A percentile compares a stretch with the other conserved stretches of the same genome.
phyloP scores from a whole-genome alignment of 768 basidiomycete genomes.

The Sporobolomyces pararoseus region DNA sequence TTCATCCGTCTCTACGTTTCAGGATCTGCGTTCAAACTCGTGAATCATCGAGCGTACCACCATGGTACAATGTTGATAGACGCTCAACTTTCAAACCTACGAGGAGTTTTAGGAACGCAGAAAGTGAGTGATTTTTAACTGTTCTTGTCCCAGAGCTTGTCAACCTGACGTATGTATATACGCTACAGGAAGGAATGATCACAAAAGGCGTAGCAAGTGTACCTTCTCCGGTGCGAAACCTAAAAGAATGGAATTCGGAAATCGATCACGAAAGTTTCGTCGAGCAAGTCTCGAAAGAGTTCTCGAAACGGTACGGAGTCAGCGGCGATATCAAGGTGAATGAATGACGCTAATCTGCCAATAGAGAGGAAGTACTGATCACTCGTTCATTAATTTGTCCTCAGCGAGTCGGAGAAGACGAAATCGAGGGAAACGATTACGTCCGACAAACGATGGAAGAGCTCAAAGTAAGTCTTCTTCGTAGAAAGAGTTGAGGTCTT shows the following conservation, averaged over 20 bases:
- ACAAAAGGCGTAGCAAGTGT: slow-evolving; percentile 86
- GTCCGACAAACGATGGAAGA: slow-evolving; percentile 69
- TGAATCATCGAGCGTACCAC: slow-evolving; percentile 84
- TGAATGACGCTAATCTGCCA: too few relatives aligned
- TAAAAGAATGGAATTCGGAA: slow-evolving; percentile 56
- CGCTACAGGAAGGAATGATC: slow-evolving; percentile 64
- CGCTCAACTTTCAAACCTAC: slow-evolving; percentile 66
- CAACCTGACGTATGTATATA: not conserved
- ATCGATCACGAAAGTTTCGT: slow-evolving; percentile 70
- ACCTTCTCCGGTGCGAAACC: slow-evolving; percentile 84
- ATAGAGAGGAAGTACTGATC: not conserved
- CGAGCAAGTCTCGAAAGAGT: slow-evolving; percentile 64
- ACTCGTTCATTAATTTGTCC: too few relatives aligned
- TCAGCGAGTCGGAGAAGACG: slow-evolving; percentile 55
- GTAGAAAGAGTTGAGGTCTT: too few relatives aligned
- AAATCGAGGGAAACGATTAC: slow-evolving; percentile 56
- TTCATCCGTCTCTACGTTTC: too few relatives aligned
- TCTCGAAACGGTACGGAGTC: slow-evolving; percentile 58
- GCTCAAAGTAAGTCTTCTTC: slow-evolving; percentile 58
- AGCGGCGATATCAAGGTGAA: slow-evolving; percentile 29
- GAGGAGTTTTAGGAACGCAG: slow-evolving; percentile 63
- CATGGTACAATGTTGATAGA: slow-evolving; percentile 98
- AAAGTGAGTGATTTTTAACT: slow-evolving; percentile 55
- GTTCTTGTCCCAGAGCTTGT: not conserved
- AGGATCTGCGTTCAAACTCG: slow-evolving; percentile 95